A percentile compares a stretch with the other conserved stretches of the same genome.
Evolutionary conservation across 768 basidiomycete species (phyloP).

Genomic region (Sarcodon aspratus): DNA sequence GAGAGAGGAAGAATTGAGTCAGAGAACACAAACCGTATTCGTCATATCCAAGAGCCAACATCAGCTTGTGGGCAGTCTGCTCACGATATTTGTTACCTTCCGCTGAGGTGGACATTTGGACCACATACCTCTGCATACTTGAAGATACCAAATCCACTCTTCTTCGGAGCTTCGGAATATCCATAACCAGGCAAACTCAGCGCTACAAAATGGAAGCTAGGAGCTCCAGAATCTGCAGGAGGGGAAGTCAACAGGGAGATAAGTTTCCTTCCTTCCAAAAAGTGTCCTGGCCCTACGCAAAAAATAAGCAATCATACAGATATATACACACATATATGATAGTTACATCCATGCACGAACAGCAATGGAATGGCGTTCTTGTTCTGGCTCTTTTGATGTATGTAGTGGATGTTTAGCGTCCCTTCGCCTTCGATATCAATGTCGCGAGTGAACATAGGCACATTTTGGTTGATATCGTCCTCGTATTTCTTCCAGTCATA

Average conservation of each 20-base stretch:
- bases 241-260: slow-evolving; percentile 36
- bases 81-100: too few species aligned
- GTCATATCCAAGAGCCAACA: slow-evolving; percentile 16
- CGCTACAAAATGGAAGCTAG: slow-evolving; percentile 54
- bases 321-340: neutral
- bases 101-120: too few species aligned
- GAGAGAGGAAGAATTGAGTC: slow-evolving; percentile 4
- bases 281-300: slow-evolving; percentile 46
- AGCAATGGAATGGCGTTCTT: slow-evolving; percentile 41
- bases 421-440: slow-evolving; percentile 37
- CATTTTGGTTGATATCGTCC: slow-evolving; percentile 31
- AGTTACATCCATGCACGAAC: slow-evolving; percentile 49
- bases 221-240: slow-evolving; percentile 23
- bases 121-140: slow-evolving; percentile 43
- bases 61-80: slow-evolving; percentile 14
- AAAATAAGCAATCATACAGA: neutral
- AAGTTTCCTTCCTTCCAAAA: slow-evolving; percentile 42
- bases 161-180: slow-evolving; percentile 45
- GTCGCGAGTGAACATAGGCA: slow-evolving; percentile 47
- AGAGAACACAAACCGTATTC: slow-evolving; percentile 10
- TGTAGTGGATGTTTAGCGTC: slow-evolving; percentile 42
- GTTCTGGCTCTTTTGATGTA: slow-evolving; percentile 37
- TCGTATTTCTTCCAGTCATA: slow-evolving; percentile 50
- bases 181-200: slow-evolving; percentile 49
- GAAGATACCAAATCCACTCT: slow-evolving; percentile 33